These are phyloP conservation scores for Chlorophyllum brunneum DNA, from an alignment of 768 basidiomycete genomes.

Conservation along the genomic window DNA sequence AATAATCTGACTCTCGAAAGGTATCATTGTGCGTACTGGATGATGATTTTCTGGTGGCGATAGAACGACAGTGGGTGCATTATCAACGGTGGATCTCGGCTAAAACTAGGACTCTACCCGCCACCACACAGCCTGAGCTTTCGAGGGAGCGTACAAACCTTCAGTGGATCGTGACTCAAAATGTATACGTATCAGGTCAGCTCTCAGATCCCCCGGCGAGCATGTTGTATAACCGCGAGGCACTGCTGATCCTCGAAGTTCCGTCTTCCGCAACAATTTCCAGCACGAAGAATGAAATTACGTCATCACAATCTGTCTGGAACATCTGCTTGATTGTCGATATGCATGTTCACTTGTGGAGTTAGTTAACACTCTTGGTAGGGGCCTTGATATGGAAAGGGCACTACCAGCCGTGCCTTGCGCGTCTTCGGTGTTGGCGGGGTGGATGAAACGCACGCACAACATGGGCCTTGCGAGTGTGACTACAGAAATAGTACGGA, in stretches of 20 bases:
- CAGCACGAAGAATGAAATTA: slow-evolving; percentile 39
- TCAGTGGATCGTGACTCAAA: slow-evolving; percentile 38
- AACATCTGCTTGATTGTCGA: slow-evolving; percentile 47
- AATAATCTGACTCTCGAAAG: slow-evolving; percentile 37
- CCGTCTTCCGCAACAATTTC: slow-evolving; percentile 40
- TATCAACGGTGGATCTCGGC: slow-evolving; percentile 29
- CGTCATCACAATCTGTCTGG: slow-evolving; percentile 40
- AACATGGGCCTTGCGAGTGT: too few species aligned
- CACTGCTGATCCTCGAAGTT: slow-evolving; percentile 39
- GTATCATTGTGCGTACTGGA: slow-evolving; percentile 40
- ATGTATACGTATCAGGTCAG: slow-evolving; percentile 38
- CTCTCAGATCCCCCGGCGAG: slow-evolving; percentile 39
- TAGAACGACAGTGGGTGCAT: slow-evolving; percentile 36
- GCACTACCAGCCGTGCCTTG: slow-evolving; percentile 28
- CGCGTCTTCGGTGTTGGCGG: slow-evolving; percentile 19
- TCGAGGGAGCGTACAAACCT: background rate
- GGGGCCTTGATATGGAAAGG: slow-evolving; percentile 42
- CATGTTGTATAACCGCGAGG: slow-evolving; percentile 43
- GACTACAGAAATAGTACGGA: too few species aligned
- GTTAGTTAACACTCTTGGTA: slow-evolving; percentile 24
- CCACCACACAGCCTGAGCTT: background rate
- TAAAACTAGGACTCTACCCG: slow-evolving; percentile 25
- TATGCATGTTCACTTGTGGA: slow-evolving; percentile 39
- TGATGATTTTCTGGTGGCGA: slow-evolving; percentile 33
- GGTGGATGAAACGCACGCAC: slow-evolving; percentile 38